Base-by-base conservation (phyloP, 2,329 filamentous ascomycete species). In the Celoporthe dispersa region DNA sequence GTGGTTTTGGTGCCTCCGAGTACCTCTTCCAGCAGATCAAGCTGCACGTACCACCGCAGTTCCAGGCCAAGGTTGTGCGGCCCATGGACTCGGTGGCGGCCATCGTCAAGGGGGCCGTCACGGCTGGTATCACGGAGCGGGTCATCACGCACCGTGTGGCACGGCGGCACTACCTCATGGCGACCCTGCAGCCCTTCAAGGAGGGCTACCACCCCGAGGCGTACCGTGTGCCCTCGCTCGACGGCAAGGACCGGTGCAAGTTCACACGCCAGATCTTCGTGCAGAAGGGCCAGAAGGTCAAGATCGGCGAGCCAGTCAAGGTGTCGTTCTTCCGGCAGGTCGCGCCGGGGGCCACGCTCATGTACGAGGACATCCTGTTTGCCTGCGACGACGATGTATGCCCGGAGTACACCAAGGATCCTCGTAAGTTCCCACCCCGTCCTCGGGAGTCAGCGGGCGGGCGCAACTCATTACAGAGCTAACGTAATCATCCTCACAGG, bases 11-110 rank as follows among this genome's bases (percentile, higher is more conserved):
- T 84, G 96, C 95, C 39, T 98, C 95, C 9, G 96, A 99, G 82
- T 98, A 98, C 80, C 91, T 99, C 71, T 99, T 98, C 89, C 95
- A 98, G 82, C 96, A 99, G 82, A 98, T 99, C 85, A 98, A 97
- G 83, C 90, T 98, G 61, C 96, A 98, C 79, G 96, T 99, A 1
- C 96, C 96, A 51, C 96, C 96, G 12, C 96, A 98, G 80, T 99
- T 98, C 86, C 95, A 98, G 84, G 92, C 93, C 80, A 98, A 98
- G 87, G 96, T 98, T 63, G 95, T 99, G 57, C 91, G 96, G 68
- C 96, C 96, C 69, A 98, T 98, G 96, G 96, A 99, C 84, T 97
- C 96, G 1, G 96, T 99, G 69, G 94, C 96, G 59, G 96, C 96
- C 73, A 99, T 99, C 75, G 96, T 98, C 82, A 98, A 98, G 84